Conservation (phyloP, 2,329 filamentous ascomycete species). For the Gaeumannomyces sp. region DNA sequence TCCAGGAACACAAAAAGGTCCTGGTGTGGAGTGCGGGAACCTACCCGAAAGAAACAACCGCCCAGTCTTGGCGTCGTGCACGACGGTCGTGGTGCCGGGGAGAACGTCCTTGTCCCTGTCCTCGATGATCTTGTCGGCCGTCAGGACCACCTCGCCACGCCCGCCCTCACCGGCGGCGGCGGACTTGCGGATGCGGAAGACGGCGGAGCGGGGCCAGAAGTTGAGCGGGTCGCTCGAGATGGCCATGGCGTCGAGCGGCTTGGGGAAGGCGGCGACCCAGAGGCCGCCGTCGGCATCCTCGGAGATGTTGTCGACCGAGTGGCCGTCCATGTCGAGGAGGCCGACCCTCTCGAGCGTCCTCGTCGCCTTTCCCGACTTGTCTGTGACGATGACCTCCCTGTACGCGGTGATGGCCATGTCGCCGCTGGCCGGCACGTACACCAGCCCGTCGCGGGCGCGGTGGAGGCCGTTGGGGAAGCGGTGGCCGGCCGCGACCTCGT, state of each 20-base stretch:
- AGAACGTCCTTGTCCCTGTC: conserved; percentile 21
- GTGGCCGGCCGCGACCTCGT: conserved; percentile 17
- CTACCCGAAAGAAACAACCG: conserved; percentile 22
- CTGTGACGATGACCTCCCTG: conserved; percentile 6
- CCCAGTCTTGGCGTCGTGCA: conserved; percentile 23
- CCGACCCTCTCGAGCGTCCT: conserved; percentile 6
- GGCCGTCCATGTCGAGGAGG: conserved; percentile 15
- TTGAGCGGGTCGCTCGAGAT: conserved; percentile 17
- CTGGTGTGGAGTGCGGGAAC: background rate
- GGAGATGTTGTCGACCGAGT: conserved; percentile 22
- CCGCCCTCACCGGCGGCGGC: background rate
- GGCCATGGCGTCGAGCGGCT: conserved; percentile 12
- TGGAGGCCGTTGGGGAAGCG: conserved; percentile 27
- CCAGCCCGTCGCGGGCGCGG: conserved; percentile 17
- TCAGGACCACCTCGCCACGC: conserved; percentile 11
- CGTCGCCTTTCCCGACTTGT: background rate
- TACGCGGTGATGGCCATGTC: conserved; percentile 18
- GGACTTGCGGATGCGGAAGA: conserved; percentile 18
- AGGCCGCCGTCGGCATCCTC: conserved; percentile 21
- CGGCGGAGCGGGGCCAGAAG: conserved; percentile 13
- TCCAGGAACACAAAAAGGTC: background rate
- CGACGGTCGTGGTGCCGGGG: conserved; percentile 19
- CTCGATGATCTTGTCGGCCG: conserved; percentile 22
- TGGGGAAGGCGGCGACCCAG: conserved; percentile 20
- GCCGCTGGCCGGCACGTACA: conserved; percentile 26